These are phyloP conservation scores for Epichloe sp. DNA, from an alignment of 2,329 filamentous ascomycete genomes.

Conservation along the genomic window DNA sequence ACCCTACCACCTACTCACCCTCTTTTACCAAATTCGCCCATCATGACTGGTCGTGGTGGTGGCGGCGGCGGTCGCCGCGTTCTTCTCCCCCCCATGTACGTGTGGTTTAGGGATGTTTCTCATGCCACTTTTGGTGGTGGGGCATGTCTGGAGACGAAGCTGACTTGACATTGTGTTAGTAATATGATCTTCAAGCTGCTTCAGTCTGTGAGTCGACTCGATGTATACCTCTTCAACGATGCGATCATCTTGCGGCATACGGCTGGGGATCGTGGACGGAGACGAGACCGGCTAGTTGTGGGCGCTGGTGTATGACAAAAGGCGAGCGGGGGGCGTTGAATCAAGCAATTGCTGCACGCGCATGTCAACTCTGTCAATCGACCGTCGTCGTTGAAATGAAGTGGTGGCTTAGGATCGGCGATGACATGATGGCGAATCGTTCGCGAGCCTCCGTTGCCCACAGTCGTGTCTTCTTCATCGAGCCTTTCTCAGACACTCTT, in stretches of 20 bases:
- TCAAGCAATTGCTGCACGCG: neutral
- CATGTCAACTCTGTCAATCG: neutral
- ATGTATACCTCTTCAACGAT: neutral
- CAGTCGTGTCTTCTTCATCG: neutral
- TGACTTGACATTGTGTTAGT: slow-evolving; percentile 22
- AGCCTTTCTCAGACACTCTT: neutral
- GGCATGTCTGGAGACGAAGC: slow-evolving; percentile 5
- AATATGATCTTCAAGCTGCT: slow-evolving; percentile 61
- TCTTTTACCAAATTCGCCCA: slow-evolving; percentile 1
- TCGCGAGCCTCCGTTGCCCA: no score
- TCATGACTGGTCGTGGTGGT: slow-evolving; percentile 47
- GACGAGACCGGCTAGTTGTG: neutral
- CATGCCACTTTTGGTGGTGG: neutral
- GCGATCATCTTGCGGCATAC: neutral
- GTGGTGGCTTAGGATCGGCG: no score
- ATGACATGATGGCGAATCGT: no score
- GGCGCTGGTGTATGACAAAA: neutral
- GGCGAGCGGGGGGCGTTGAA: neutral
- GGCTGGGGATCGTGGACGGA: neutral
- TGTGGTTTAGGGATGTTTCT: slow-evolving; percentile 6
- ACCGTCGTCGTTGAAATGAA: no score
- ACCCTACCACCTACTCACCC: neutral
- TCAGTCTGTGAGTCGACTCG: slow-evolving; percentile 33
- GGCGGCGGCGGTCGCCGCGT: slow-evolving; percentile 47
- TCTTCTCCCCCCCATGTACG: slow-evolving; percentile 43